Evolutionary conservation across 352 stramenopile genomes (phyloP), one percentile per base, ranked within the genome.

Genomic region (Globisporangium radiosum): DNA sequence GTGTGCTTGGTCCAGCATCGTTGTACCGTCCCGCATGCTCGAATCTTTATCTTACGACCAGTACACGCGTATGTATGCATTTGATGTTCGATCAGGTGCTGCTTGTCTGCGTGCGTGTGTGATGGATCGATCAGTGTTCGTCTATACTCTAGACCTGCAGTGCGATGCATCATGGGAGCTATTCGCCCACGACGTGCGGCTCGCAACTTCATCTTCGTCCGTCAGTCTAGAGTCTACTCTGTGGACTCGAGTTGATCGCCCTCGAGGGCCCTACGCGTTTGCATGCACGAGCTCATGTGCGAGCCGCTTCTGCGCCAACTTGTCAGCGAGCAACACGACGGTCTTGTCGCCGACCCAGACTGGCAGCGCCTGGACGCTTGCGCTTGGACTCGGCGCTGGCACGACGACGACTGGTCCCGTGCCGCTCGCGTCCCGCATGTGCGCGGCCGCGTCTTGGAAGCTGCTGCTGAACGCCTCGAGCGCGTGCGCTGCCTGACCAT

Each of bases 301-400:
- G 36, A 88, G 60, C 15, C 78, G 75, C 57, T 77, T 69, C 58
- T 79, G 71, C 15, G 73, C 70, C 25, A 65, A 51, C 54, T 85
- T 83, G 60, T 86, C 78, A 7, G 84, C 61, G 1, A 88, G 70
- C 40, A 85, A 63, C 43, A 76, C 76, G 33, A 83, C 63, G 17
- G 73, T 74, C 45, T 79, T 78, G 57, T 78, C 68, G 2, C 78
- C 78, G 19, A 87, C 65, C 78, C 78, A 88, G 10, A 85, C 67
- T 8, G 78, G 78, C 55, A 88, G 52, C 51, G 71, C 74, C 37
- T 63, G 60, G 33, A 56, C n/a, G 7, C 33, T 45, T 15, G 42
- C 45, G 10, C 5, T 36, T 39, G 39, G 5, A 37, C 13, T 52
- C 19, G 6, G 9, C 53, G 11, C 47, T 44, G 75, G 58, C 52